Evolutionary conservation across 352 stramenopile species (phyloP).

Genomic region (Phytophthora uliginosa): DNA sequence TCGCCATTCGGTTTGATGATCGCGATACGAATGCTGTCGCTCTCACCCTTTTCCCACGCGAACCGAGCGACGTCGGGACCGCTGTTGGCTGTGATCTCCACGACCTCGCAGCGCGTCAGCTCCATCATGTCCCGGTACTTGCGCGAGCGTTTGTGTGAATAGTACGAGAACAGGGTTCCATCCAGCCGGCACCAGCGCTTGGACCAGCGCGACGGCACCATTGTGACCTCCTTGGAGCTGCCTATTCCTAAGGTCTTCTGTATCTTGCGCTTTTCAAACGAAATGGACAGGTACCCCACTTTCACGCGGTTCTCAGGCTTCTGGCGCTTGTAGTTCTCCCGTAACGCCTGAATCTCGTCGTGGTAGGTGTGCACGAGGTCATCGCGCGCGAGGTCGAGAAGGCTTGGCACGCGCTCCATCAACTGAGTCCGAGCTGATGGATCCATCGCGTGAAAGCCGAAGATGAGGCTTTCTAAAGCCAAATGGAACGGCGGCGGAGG

Average conservation of each 20-base stretch:
- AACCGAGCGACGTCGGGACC: conserved; percentile 60
- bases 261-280: conserved; percentile 80
- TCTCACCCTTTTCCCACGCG: conserved; percentile 57
- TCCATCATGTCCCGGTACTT: conserved; percentile 82
- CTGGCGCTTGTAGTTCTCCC: conserved; percentile 89
- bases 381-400: conserved; percentile 81
- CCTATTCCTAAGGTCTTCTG: conserved; percentile 50
- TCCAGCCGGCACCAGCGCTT: conserved; percentile 88
- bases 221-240: conserved; percentile 64
- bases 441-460: conserved; percentile 78
- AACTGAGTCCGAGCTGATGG: conserved; percentile 60
- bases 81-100: conserved; percentile 73
- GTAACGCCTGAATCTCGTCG: conserved; percentile 83
- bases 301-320: conserved; percentile 85
- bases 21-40: conserved; percentile 73
- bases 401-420: conserved; percentile 74
- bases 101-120: conserved; percentile 72
- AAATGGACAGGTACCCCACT: conserved; percentile 80
- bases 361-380: conserved; percentile 88
- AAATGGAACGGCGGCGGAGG: conserved; percentile 62
- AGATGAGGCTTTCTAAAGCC: conserved; percentile 79
- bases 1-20: conserved; percentile 79
- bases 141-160: conserved; percentile 82
- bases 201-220: conserved; percentile 80
- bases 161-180: conserved; percentile 82